Evolutionary conservation across 768 basidiomycete genomes (phyloP).

Genomic region (Nidularia sp.): DNA sequence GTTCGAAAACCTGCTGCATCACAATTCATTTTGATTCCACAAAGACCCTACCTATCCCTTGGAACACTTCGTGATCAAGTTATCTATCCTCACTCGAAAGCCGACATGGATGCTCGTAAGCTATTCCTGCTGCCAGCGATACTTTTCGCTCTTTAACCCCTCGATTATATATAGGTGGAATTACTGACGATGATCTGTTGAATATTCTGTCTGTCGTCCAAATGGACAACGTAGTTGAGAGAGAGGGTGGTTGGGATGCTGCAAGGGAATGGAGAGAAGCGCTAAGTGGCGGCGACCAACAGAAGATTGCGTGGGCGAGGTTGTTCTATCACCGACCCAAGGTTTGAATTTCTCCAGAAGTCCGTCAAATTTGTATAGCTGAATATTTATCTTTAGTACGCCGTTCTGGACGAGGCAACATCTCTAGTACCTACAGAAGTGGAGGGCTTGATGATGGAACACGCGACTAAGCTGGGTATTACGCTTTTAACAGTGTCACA

Average conservation of each 20-base stretch:
- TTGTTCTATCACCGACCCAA: conserved; percentile 95
- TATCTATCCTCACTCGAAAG: conserved; percentile 86
- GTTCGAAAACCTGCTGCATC: conserved; percentile 87
- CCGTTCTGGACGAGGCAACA: conserved; percentile 95
- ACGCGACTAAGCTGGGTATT: conserved; percentile 82
- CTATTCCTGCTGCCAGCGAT: conserved; percentile 13
- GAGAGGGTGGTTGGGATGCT: conserved; percentile 95
- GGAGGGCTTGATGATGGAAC: conserved; percentile 93
- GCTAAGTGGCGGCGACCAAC: conserved; percentile 92
- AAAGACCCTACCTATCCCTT: conserved; percentile 90
- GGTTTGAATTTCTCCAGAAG: conserved; percentile 31
- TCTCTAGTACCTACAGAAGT: conserved; percentile 90
- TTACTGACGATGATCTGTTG: conserved; percentile 73
- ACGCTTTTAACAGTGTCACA: conserved; percentile 95
- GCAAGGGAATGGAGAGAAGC: conserved; percentile 92
- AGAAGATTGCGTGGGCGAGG: conserved; percentile 95
- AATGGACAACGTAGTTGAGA: conserved; percentile 82
- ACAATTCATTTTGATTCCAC: conserved; percentile 93
- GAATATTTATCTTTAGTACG: conserved; percentile 55
- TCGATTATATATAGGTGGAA: conserved; percentile 40
- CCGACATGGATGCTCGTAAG: conserved; percentile 75
- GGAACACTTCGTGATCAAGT: conserved; percentile 96
- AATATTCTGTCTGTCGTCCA: conserved; percentile 72
- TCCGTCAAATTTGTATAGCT: background rate
- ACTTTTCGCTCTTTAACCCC: background rate